Evolutionary conservation across 148 eudicot genomes (phyloP), one percentile per base, ranked within the genome.

Genomic region (Linanthus parryae): DNA sequence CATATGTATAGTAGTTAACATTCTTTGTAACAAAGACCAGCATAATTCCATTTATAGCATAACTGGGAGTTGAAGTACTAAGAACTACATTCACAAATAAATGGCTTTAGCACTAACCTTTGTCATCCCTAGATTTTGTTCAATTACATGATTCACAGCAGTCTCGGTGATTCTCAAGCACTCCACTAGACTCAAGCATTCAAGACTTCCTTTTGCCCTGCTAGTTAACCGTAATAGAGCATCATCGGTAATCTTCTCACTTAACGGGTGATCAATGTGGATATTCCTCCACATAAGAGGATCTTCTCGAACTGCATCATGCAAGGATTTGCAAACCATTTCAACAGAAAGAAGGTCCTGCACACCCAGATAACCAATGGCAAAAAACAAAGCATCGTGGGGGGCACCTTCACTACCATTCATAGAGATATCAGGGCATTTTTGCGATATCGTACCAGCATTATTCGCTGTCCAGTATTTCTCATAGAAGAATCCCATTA

Each of bases 191-290:
- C 49, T 62, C 63, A 77, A 66, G 63, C 67, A 58, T 19, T 61
- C 64, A 40, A 77, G 75, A 28, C 31, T 50, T n/a, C 82, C 78
- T 37, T 63, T 72, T 8, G 82, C 78, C 52, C 78, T 69, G 54
- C 52, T 39, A 7, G 75, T 73, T 43, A 77, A 56, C 44, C 36
- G n/a, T 19, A 69, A 23, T 22, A 77, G 67, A 41, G 56, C 42
- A 54, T 69, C 70, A 69, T 77, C 73, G 15, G 46, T 64, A 23
- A 77, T 58, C 43, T 34, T 56, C 7, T 31, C 19, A 58, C 48
- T 65, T 49, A 62, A 44, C 18, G 82, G 74, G 14, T 50, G 43
- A 31, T 58, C 48, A 61, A 73, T 56, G 23, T 48, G 47, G 38
- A 77, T 36, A 26, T 44, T 69, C 48, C 49, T 65, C 82, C 82